These are phyloP conservation scores for Cinchona pubescens DNA, from an alignment of 257 asterid genomes.

Conservation along the genomic window DNA sequence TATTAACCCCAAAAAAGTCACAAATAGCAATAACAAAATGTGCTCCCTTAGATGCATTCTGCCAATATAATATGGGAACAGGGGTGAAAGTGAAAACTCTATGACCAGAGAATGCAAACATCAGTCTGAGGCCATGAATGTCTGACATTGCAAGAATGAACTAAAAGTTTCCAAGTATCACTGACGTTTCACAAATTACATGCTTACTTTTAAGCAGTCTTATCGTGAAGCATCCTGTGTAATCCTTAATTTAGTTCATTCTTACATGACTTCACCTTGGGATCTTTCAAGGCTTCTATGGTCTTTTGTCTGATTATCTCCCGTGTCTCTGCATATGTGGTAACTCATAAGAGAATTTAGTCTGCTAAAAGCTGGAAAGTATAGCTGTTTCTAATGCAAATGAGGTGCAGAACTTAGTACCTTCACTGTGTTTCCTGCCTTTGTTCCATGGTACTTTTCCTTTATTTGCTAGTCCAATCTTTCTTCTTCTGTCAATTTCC, in stretches of 20 bases:
- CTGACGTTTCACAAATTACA: neutral
- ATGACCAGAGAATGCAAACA: too few relatives aligned
- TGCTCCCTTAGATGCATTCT: neutral
- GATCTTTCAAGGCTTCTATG: conserved; percentile 86
- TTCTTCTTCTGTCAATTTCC: conserved; percentile 36
- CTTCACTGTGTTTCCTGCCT: conserved; percentile 79
- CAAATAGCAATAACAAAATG: conserved; percentile 3
- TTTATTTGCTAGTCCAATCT: conserved; percentile 54
- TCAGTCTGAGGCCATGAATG: neutral
- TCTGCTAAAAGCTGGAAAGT: neutral
- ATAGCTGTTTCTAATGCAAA: neutral
- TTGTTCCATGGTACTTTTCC: conserved; percentile 92
- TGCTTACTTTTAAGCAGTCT: neutral
- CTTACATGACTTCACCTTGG: conserved; percentile 99
- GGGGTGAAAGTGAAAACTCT: neutral
- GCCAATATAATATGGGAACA: conserved; percentile 2
- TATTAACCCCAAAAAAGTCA: conserved; percentile 2
- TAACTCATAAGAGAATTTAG: conserved; percentile 12
- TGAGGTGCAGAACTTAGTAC: conserved; percentile 31
- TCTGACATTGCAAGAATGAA: conserved; percentile 1
- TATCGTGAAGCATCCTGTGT: neutral
- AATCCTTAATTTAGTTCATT: conserved; percentile 36
- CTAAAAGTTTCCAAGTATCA: neutral
- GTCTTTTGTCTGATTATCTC: conserved; percentile 69
- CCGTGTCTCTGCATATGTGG: conserved; percentile 59